Base-by-base conservation (phyloP, 805 yeast genomes). In the Candida fluviatilis region DNA sequence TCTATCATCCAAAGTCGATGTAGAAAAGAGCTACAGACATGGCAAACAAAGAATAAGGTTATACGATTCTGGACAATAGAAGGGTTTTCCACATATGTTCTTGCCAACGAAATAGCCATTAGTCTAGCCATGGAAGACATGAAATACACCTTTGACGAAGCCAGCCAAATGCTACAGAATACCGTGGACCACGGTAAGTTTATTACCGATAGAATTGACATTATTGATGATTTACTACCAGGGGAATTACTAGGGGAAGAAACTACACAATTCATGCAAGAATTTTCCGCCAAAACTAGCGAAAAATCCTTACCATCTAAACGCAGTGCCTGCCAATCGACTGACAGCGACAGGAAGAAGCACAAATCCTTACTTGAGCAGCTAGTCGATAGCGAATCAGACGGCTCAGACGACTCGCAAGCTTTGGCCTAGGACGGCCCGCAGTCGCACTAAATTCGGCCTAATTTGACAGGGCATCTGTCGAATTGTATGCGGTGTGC, bases 51-150 rank as follows among this genome's bases (percentile, higher is more conserved):
- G 2, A 75, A 75, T 46, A 58, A 62, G 15, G 75, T 79, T 1
- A 55, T 82, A 5, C 58, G 62, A 32, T 83, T 79, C 63, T 82
- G 88, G 86, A 76, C 84, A 2, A 48, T 64, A 1, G 66, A 69
- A 16, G 73, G 75, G 37, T 84, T 81, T 51, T 58, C 73, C 2
- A 66, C 74, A 13, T 78, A 76, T 48, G 80, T 82, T 1, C 54
- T 84, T 17, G 79, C 85, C 5, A 80, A 83, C 18, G 90, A 83
- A 47, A 54, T 83, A 4, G 66, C 80, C 3, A 58, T 76, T 5
- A 58, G 78, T 21, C 48, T 80, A 15, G 71, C 76, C 5, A 64
- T 69, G 52, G 68, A 71, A 3, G 82, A 80, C 43, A 66, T 55
- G 39, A 48, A 2, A 35, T 30, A 54, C 3, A 49, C 56, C n/a